A percentile compares a stretch with the other conserved stretches of the same genome.
Conservation (phyloP, 495 filamentous ascomycete species). For the Bombardia bombarda region DNA sequence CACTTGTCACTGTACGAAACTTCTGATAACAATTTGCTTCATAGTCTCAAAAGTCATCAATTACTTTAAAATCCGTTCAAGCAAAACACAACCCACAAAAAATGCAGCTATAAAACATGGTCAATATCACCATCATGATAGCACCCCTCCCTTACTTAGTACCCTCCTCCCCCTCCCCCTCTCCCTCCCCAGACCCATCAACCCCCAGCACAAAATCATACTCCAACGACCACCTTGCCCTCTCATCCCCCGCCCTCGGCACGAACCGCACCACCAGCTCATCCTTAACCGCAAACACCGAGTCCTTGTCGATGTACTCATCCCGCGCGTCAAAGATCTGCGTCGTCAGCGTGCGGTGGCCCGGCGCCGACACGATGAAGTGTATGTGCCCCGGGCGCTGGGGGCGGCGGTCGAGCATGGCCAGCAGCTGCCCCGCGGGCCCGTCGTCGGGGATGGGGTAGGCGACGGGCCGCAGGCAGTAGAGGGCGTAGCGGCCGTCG, state of each 20-base stretch:
- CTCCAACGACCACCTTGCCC: conserved; percentile 52
- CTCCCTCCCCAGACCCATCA: too few relatives aligned
- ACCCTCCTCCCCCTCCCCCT: too few relatives aligned
- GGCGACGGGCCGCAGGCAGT: conserved; percentile 59
- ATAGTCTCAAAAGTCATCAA: too few relatives aligned
- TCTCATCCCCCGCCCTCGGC: conserved; percentile 47
- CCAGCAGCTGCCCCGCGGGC: conserved; percentile 41
- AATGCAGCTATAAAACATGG: too few relatives aligned
- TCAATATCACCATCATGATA: too few relatives aligned
- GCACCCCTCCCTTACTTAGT: too few relatives aligned
- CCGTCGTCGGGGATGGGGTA: conserved; percentile 68
- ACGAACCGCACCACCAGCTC: conserved; percentile 61
- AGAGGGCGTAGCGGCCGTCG: conserved; percentile 58
- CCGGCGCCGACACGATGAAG: conserved; percentile 44
- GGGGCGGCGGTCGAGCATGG: conserved; percentile 58
- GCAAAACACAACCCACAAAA: too few relatives aligned
- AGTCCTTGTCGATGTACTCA: conserved; percentile 54
- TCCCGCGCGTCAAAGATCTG: conserved; percentile 67
- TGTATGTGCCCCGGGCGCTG: conserved; percentile 74
- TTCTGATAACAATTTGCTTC: too few relatives aligned
- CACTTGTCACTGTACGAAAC: too few relatives aligned
- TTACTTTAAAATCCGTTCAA: too few relatives aligned
- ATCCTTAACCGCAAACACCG: conserved; percentile 73
- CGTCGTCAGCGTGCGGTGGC: conserved; percentile 51
- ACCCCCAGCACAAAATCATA: conserved; percentile 46